Conservation (phyloP, 306 rosid genomes). For the Quercus bicolor region DNA sequence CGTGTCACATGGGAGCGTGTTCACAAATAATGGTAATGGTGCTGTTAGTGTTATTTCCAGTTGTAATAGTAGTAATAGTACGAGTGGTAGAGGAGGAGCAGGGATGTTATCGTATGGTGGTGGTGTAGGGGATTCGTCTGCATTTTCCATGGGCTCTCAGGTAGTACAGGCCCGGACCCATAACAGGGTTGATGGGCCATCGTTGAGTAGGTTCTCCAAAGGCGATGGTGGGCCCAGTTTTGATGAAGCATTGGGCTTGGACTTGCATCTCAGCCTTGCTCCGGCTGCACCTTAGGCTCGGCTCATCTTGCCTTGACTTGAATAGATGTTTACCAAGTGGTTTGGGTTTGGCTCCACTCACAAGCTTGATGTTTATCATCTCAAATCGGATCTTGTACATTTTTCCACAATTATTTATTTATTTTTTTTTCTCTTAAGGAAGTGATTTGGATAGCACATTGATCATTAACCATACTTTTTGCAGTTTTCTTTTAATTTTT, state of each 20-base stretch:
- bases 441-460: slow-evolving; percentile 28
- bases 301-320: slow-evolving; percentile 13
- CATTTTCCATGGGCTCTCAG: slow-evolving; percentile 54
- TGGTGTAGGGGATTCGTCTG: slow-evolving; percentile 49
- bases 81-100: slow-evolving; percentile 45
- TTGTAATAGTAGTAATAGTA: background rate
- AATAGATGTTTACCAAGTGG: background rate
- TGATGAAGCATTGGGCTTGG: slow-evolving; percentile 83
- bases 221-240: slow-evolving; percentile 67
- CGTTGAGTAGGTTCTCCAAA: slow-evolving; percentile 68
- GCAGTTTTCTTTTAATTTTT: background rate
- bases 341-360: slow-evolving; percentile 14
- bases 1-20: slow-evolving; percentile 87
- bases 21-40: slow-evolving; percentile 20
- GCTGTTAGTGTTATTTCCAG: background rate
- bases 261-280: slow-evolving; percentile 82
- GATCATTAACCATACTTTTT: background rate
- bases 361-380: slow-evolving; percentile 15
- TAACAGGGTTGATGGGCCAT: slow-evolving; percentile 54
- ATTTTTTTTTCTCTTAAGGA: slow-evolving; percentile 17
- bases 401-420: slow-evolving; percentile 34
- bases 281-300: slow-evolving; percentile 58
- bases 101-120: slow-evolving; percentile 48
- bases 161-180: slow-evolving; percentile 50
- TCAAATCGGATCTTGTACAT: slow-evolving; percentile 44